Evolutionary conservation across 371 early-diverging fungal species (phyloP).

Genomic region (Mortierella sp.): DNA sequence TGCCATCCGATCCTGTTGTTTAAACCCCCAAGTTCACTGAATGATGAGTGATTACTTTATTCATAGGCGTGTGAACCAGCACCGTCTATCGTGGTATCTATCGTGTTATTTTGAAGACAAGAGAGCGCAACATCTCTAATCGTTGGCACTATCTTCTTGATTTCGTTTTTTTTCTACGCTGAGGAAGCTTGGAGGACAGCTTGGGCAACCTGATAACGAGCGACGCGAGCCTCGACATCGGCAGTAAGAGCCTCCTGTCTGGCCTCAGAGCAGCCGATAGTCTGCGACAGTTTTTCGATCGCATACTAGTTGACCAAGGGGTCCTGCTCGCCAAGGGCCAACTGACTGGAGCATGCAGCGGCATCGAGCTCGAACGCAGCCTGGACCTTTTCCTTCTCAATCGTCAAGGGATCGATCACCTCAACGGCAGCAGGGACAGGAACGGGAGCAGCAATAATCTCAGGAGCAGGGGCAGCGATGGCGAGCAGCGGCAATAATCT

Average conservation of each 20-base stretch:
- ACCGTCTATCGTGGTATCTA: slow-evolving; percentile 1
- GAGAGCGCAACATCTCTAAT: too few relatives aligned
- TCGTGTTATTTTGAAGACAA: background rate
- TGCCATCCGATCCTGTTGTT: too few relatives aligned
- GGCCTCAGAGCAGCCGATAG: slow-evolving; percentile 17
- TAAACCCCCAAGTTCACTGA: too few relatives aligned
- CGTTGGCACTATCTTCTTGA: background rate
- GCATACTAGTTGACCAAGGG: slow-evolving; percentile 33
- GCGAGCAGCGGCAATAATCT: background rate
- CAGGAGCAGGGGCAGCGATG: background rate
- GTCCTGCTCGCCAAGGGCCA: slow-evolving; percentile 42
- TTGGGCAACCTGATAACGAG: background rate
- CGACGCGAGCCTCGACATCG: slow-evolving; percentile 7
- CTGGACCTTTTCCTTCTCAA: slow-evolving; percentile 28
- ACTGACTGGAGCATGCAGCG: slow-evolving; percentile 24
- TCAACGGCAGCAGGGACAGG: background rate
- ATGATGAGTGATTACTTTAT: too few relatives aligned
- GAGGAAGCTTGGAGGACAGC: background rate
- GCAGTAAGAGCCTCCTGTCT: slow-evolving; percentile 11
- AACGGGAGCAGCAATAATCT: background rate
- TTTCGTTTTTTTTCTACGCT: background rate
- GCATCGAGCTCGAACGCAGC: slow-evolving; percentile 33
- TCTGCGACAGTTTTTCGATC: slow-evolving; percentile 25
- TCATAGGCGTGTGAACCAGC: slow-evolving; percentile 4
- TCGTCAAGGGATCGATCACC: slow-evolving; percentile 6